These are phyloP conservation scores for Letharia lupina DNA, from an alignment of 495 filamentous ascomycete genomes.

Conservation along the genomic window DNA sequence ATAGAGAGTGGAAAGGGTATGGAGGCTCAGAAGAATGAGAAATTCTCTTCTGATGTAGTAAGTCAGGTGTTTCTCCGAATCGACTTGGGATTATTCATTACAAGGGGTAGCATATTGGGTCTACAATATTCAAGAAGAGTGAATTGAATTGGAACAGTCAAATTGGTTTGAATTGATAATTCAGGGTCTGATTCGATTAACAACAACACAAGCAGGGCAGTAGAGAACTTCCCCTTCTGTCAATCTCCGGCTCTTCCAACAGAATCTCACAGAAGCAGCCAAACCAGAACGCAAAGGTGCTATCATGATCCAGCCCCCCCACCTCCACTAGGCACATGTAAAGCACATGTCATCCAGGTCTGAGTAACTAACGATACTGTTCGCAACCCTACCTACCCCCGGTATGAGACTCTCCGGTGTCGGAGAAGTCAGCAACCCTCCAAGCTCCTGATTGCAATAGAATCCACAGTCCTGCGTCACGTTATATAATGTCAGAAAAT, in stretches of 20 bases:
- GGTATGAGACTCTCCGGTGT: neutral
- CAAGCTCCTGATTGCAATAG: neutral
- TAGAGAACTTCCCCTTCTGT: neutral
- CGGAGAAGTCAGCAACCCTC: neutral
- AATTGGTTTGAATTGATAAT: neutral
- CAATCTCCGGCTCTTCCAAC: neutral
- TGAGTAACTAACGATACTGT: conserved; percentile 1
- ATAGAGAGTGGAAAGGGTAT: neutral
- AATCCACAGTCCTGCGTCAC: neutral
- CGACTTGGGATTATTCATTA: neutral
- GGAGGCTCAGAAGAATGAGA: neutral
- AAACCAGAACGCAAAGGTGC: neutral
- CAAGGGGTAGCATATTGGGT: neutral
- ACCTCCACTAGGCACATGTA: neutral
- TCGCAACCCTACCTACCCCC: neutral
- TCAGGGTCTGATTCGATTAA: neutral
- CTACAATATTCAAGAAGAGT: neutral
- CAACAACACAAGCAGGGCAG: neutral
- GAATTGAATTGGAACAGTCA: neutral
- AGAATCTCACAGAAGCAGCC: neutral
- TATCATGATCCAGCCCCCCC: neutral
- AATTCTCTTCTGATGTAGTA: neutral
- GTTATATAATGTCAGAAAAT: neutral
- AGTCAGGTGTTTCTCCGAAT: neutral
- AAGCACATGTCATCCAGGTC: conserved; percentile 1